phyloP scores from a whole-genome alignment of 495 filamentous ascomycete species.

The Polyplosphaeria fusca region DNA sequence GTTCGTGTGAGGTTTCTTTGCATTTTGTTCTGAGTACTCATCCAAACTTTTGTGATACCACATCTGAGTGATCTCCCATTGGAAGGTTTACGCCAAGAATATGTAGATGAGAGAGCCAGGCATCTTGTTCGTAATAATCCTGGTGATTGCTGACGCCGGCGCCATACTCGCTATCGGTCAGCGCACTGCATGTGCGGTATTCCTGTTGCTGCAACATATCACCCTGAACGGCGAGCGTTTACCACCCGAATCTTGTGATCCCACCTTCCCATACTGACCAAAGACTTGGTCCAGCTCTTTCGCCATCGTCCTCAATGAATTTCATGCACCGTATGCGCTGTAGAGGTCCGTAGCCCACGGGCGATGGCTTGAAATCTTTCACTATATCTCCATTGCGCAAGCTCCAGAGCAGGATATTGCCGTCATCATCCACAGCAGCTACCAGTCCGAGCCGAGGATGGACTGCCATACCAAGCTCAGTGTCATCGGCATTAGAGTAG shows the following conservation, averaged over 20 bases:
- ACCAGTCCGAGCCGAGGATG: constrained; percentile 29
- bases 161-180: no score
- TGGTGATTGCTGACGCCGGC: no score
- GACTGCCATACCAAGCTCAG: constrained; percentile 34
- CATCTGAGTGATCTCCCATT: no score
- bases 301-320: constrained; percentile 18
- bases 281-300: constrained; percentile 2
- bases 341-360: neutral
- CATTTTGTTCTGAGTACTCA: no score
- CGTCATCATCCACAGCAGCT: constrained; percentile 33
- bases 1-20: no score
- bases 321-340: constrained; percentile 5
- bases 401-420: constrained; percentile 20
- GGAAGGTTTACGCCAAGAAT: no score
- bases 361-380: neutral
- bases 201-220: no score
- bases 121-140: no score
- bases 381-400: constrained; percentile 28
- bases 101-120: no score
- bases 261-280: constrained; percentile 1
- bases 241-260: constrained; percentile 22
- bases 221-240: no score
- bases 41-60: no score
- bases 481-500: constrained; percentile 10
- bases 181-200: no score